Evolutionary conservation across 1,284 basidiomycete genomes (phyloP).

Genomic region (Marasmius oreades): DNA sequence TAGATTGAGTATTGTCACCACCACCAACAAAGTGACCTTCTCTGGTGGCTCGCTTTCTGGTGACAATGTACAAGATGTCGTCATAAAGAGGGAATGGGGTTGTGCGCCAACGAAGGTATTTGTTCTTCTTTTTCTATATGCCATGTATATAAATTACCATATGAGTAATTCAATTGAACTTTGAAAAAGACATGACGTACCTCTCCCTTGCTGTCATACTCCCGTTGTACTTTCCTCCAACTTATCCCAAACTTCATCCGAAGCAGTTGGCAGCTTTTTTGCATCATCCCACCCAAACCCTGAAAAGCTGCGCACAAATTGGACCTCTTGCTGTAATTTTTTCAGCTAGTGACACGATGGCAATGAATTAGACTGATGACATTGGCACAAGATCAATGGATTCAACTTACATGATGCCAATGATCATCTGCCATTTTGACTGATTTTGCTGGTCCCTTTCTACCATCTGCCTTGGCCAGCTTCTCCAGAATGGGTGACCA

Average conservation of each 20-base stretch:
- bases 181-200: background rate
- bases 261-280: background rate
- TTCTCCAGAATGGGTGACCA: too few relatives aligned
- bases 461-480: too few relatives aligned
- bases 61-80: slow-evolving; percentile 20
- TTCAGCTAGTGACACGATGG: too few relatives aligned
- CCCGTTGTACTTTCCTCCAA: background rate
- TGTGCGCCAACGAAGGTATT: slow-evolving; percentile 10
- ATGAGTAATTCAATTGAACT: background rate
- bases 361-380: too few relatives aligned
- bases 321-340: background rate
- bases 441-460: background rate
- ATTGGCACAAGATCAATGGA: too few relatives aligned
- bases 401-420: too few relatives aligned
- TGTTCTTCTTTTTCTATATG: background rate
- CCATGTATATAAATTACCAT: background rate
- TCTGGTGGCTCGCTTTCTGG: slow-evolving; percentile 23
- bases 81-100: slow-evolving; percentile 20
- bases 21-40: slow-evolving; percentile 22
- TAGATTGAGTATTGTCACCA: background rate
- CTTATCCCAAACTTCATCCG: slow-evolving; percentile 2
- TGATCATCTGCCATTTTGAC: background rate
- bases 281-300: slow-evolving; percentile 2
- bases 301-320: background rate
- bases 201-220: background rate